Evolutionary conservation across 306 rosid species (phyloP).

Genomic region (Trifolium fragiferum): DNA sequence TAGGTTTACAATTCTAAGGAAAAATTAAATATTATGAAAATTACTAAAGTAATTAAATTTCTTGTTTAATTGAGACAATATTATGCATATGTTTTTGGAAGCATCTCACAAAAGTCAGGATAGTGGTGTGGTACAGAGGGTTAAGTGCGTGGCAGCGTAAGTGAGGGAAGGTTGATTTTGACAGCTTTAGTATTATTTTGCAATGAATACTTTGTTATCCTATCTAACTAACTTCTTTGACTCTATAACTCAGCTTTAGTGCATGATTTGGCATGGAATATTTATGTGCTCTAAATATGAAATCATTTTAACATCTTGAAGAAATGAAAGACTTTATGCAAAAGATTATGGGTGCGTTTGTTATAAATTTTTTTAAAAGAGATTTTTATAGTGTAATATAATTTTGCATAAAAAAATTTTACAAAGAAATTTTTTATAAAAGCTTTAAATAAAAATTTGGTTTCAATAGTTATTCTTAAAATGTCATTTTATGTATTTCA

Average conservation of each 20-base stretch:
- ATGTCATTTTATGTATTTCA: too few species aligned
- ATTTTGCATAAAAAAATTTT: too few species aligned
- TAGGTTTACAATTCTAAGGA: conserved; percentile 35
- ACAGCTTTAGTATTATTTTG: conserved; percentile 40
- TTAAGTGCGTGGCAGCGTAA: conserved; percentile 50
- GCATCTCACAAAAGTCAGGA: conserved; percentile 40
- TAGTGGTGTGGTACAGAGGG: conserved; percentile 29
- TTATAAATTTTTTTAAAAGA: too few species aligned
- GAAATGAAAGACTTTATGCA: too few species aligned
- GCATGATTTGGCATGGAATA: too few species aligned
- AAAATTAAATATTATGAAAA: not conserved
- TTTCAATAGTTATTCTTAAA: too few species aligned
- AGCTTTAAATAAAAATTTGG: too few species aligned
- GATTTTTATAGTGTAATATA: too few species aligned
- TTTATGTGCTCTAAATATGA: too few species aligned
- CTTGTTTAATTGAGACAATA: conserved; percentile 14
- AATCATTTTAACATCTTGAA: too few species aligned
- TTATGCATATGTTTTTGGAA: conserved; percentile 50
- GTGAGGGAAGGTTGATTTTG: conserved; percentile 42
- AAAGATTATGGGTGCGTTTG: too few species aligned
- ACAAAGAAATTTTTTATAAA: too few species aligned
- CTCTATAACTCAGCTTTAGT: not conserved
- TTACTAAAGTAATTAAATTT: not conserved
- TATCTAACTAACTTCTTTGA: conserved; percentile 50
- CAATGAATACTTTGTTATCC: conserved; percentile 14